Conservation (phyloP, 2,329 filamentous ascomycete species). For the Graphilbum sp. region DNA sequence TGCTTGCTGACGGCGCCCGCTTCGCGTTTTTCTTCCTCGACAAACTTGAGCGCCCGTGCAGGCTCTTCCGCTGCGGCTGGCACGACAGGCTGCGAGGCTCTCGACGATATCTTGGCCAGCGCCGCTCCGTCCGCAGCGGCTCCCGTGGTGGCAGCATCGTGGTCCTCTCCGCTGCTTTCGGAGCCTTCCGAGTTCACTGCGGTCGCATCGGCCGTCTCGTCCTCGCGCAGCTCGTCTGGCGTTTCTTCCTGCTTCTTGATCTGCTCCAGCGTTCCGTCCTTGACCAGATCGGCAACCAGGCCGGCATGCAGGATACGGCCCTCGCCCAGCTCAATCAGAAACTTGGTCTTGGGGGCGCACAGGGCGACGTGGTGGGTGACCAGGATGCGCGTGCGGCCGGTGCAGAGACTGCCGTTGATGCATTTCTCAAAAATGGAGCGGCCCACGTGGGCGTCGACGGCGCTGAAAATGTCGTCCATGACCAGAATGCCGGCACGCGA, state of each 20-base stretch:
- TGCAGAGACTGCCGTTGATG: slow-evolving; percentile 52
- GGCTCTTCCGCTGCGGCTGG: slow-evolving; percentile 14
- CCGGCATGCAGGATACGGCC: slow-evolving; percentile 50
- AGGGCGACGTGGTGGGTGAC: slow-evolving; percentile 69
- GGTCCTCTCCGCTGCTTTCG: slow-evolving; percentile 4
- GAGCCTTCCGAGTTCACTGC: slow-evolving; percentile 34
- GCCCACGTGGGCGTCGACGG: slow-evolving; percentile 68
- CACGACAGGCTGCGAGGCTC: slow-evolving; percentile 16
- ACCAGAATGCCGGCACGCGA: slow-evolving; percentile 61
- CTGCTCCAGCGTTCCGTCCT: slow-evolving; percentile 36
- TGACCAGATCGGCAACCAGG: slow-evolving; percentile 44
- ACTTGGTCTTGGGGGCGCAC: slow-evolving; percentile 54
- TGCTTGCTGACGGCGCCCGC: slow-evolving; percentile 49
- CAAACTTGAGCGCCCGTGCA: slow-evolving; percentile 45
- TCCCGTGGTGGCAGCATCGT: slow-evolving; percentile 11
- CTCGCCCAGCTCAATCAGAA: slow-evolving; percentile 55
- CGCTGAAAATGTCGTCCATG: slow-evolving; percentile 72
- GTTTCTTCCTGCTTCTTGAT: slow-evolving; percentile 41
- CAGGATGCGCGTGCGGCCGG: slow-evolving; percentile 56
- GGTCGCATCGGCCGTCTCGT: slow-evolving; percentile 24
- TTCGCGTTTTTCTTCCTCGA: slow-evolving; percentile 60
- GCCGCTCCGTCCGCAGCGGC: slow-evolving; percentile 18
- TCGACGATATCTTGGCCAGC: slow-evolving; percentile 6
- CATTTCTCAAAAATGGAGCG: slow-evolving; percentile 65
- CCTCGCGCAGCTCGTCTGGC: slow-evolving; percentile 26